Base-by-base conservation (phyloP, 75 land plant genomes). In the Chamaecyparis obtusa region DNA sequence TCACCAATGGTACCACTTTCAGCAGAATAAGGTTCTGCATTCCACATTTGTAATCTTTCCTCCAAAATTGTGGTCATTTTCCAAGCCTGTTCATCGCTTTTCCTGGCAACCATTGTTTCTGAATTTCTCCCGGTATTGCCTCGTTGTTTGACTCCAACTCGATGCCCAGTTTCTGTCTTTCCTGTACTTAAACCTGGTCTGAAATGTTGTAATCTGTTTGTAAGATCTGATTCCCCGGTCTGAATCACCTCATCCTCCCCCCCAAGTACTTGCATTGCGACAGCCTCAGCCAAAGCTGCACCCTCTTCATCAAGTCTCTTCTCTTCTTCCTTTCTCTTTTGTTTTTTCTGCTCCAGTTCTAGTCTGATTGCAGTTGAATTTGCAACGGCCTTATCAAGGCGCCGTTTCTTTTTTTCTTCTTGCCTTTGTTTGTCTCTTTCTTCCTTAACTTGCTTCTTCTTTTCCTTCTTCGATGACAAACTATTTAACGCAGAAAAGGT, bases 251-350 rank as follows among this genome's bases (percentile, higher is more conserved):
- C 48, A 67, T 86, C 79, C 43, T 86, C 86, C 7, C 72, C 86
- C 2, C 19, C 86, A 17, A 86, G 86, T 24, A 86, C 86, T 86
- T 91, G 92, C 7, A 91, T 85, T 57, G 92, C 92, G 14, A 91
- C 92, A 85, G 92, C 92, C 85, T 91, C 92, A 37, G 92, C 92
- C 51, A 91, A 89, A 79, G 92, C 92, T 14, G 92, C 92, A 13
- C 92, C 92, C 88, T 91, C 92, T 85, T 91, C 92, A 90, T 91
- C 92, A 43, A 91, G 86, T n/a, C 92, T 72, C 84, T 88, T 92
- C 64, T 91, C 92, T 81, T 91, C 92, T 87, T 91, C 92, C 84
- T 91, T 91, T 72, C 92, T 88, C 56, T 92, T 87, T 75, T 91
- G 92, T 67, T 91, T 91, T 48, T 91, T 91, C 89, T 91, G 85